A percentile compares a stretch with the other conserved stretches of the same genome.
Conservation (phyloP, 2,329 filamentous ascomycete genomes). For the Sordariomycetes sp. region DNA sequence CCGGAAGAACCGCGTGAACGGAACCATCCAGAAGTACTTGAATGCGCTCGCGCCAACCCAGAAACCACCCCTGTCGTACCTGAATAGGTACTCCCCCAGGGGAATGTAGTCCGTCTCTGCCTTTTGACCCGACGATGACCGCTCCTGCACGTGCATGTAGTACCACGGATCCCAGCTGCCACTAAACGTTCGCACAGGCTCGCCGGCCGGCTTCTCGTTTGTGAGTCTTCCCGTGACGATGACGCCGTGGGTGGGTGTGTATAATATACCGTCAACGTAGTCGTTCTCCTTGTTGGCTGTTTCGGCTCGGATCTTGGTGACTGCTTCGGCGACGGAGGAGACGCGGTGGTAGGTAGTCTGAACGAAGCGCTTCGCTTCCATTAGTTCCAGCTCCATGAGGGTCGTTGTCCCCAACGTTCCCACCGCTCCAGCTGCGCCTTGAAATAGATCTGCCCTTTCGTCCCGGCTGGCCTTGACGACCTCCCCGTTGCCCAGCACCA, state of each 20-base stretch:
- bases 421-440: constrained; percentile 56
- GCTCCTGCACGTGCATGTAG: constrained; percentile 58
- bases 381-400: constrained; percentile 53
- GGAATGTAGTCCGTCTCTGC: constrained; percentile 48
- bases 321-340: constrained; percentile 35
- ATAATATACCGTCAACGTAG: constrained; percentile 68
- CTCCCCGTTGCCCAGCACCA: constrained; percentile 59
- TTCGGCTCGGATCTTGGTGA: constrained; percentile 38
- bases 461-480: constrained; percentile 41
- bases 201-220: constrained; percentile 33
- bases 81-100: constrained; percentile 64
- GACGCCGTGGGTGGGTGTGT: constrained; percentile 51
- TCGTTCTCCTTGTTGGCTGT: constrained; percentile 39
- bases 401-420: constrained; percentile 62
- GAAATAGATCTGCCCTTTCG: constrained; percentile 48
- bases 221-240: constrained; percentile 56
- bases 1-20: constrained; percentile 56
- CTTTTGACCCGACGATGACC: constrained; percentile 10
- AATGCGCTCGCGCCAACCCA: constrained; percentile 62
- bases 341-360: constrained; percentile 52
- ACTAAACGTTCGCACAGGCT: constrained; percentile 43
- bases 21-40: constrained; percentile 54
- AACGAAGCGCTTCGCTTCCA: constrained; percentile 52
- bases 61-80: constrained; percentile 68
- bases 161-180: constrained; percentile 63